A percentile compares a stretch with the other conserved stretches of the same genome.
These are phyloP conservation scores for Phialophora macrospora DNA, from an alignment of 2,329 filamentous ascomycete species.

Conservation along the genomic window DNA sequence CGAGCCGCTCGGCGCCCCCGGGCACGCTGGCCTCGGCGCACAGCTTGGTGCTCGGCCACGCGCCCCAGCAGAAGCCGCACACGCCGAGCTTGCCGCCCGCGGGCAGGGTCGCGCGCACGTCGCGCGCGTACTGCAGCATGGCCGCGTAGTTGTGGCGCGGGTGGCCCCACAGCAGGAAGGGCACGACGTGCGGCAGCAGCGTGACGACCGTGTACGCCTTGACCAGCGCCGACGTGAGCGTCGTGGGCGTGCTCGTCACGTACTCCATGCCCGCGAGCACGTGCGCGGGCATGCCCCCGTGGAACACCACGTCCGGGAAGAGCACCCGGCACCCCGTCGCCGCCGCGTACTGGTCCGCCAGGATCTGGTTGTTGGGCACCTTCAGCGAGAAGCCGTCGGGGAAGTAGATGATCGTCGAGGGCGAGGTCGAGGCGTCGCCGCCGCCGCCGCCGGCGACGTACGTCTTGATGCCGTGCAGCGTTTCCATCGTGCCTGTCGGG, in stretches of 20 bases:
- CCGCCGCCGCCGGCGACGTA: conserved; percentile 52
- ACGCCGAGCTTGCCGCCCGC: conserved; percentile 52
- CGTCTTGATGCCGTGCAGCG: conserved; percentile 56
- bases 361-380: conserved; percentile 58
- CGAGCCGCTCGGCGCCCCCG: conserved; percentile 39
- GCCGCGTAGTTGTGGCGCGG: conserved; percentile 40
- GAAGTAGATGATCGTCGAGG: conserved; percentile 56
- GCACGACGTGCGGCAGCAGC: conserved; percentile 21
- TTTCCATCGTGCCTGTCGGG: conserved; percentile 53
- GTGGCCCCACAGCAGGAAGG: conserved; percentile 39
- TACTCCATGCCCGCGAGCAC: conserved; percentile 33
- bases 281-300: conserved; percentile 33
- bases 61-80: conserved; percentile 67
- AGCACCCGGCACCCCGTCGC: conserved; percentile 39
- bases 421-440: conserved; percentile 38
- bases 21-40: conserved; percentile 42
- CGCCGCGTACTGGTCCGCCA: conserved; percentile 60
- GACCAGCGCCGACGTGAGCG: conserved; percentile 15
- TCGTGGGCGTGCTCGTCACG: conserved; percentile 14
- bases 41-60: conserved; percentile 57
- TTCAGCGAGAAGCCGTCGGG: conserved; percentile 63
- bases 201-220: conserved; percentile 21
- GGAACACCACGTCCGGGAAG: conserved; percentile 40
- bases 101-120: conserved; percentile 41
- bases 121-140: conserved; percentile 45